These are phyloP conservation scores for Saccharomyces hybrid DNA, from an alignment of 1,139 yeast genomes.

Conservation along the genomic window DNA sequence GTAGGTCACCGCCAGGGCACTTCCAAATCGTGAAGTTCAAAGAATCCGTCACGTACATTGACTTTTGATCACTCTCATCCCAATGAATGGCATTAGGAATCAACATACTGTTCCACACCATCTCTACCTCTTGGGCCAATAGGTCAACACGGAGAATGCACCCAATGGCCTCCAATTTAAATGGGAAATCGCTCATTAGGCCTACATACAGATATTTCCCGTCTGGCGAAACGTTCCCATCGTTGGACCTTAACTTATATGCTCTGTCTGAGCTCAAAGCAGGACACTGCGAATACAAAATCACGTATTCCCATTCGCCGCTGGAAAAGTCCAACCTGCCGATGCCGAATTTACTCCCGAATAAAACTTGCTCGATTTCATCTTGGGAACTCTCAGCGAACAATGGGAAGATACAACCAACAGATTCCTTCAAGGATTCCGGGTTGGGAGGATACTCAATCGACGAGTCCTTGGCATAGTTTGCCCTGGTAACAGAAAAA, in stretches of 20 bases:
- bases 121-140: slow-evolving; percentile 20
- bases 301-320: slow-evolving; percentile 37
- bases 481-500: slow-evolving; percentile 25
- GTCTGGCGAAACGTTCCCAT: slow-evolving; percentile 61
- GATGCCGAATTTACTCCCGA: slow-evolving; percentile 54
- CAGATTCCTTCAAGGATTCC: slow-evolving; percentile 32
- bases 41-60: slow-evolving; percentile 69
- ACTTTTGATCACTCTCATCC: slow-evolving; percentile 33
- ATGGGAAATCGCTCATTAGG: slow-evolving; percentile 53
- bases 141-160: slow-evolving; percentile 31
- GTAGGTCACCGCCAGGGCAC: slow-evolving; percentile 37
- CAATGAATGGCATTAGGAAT: slow-evolving; percentile 83
- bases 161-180: slow-evolving; percentile 25
- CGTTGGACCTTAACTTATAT: slow-evolving; percentile 53
- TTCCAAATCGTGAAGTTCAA: slow-evolving; percentile 49
- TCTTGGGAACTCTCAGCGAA: slow-evolving; percentile 33
- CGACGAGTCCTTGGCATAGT: slow-evolving; percentile 11
- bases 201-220: slow-evolving; percentile 66
- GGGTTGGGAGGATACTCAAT: slow-evolving; percentile 14
- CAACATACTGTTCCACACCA: slow-evolving; percentile 33
- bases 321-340: slow-evolving; percentile 42
- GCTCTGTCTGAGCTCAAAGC: slow-evolving; percentile 24
- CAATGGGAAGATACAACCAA: slow-evolving; percentile 62
- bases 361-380: slow-evolving; percentile 37
- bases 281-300: slow-evolving; percentile 38